A percentile compares a stretch with the other conserved stretches of the same genome.
phyloP scores from a whole-genome alignment of 768 basidiomycete genomes.

The Podaxis sp. region DNA sequence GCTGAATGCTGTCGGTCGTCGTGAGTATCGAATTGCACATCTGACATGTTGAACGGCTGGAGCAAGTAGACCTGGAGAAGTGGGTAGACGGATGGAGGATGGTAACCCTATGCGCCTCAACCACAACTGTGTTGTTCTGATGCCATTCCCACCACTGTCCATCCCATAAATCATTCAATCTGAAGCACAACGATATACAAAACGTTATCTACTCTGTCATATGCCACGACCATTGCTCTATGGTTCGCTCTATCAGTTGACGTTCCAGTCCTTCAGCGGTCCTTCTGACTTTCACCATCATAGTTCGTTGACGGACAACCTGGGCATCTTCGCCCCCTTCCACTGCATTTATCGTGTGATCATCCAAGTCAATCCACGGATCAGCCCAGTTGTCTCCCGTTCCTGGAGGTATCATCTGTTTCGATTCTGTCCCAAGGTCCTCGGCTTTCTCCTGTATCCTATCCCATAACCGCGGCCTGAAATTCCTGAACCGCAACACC shows the following conservation, averaged over 20 bases:
- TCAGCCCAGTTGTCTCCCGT: constrained; percentile 17
- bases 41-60: background rate
- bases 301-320: constrained; percentile 29
- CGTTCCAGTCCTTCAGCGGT: constrained; percentile 57
- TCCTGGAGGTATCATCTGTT: background rate
- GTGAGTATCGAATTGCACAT: background rate
- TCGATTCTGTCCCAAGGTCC: constrained; percentile 4
- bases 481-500: constrained; percentile 51
- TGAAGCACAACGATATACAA: constrained; percentile 7
- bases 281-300: constrained; percentile 55
- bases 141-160: constrained; percentile 9
- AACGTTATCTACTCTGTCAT: constrained; percentile 13
- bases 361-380: constrained; percentile 1
- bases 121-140: background rate
- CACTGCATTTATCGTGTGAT: constrained; percentile 22
- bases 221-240: constrained; percentile 68
- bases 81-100: background rate
- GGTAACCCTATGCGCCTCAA: background rate
- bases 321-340: constrained; percentile 26
- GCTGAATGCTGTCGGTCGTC: background rate
- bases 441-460: constrained; percentile 25
- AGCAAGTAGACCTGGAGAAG: background rate
- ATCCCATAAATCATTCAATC: background rate
- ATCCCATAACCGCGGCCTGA: constrained; percentile 68
- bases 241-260: constrained; percentile 62